Evolutionary conservation across 2,329 filamentous ascomycete species (phyloP).

Genomic region (Fusarium duplospermum): DNA sequence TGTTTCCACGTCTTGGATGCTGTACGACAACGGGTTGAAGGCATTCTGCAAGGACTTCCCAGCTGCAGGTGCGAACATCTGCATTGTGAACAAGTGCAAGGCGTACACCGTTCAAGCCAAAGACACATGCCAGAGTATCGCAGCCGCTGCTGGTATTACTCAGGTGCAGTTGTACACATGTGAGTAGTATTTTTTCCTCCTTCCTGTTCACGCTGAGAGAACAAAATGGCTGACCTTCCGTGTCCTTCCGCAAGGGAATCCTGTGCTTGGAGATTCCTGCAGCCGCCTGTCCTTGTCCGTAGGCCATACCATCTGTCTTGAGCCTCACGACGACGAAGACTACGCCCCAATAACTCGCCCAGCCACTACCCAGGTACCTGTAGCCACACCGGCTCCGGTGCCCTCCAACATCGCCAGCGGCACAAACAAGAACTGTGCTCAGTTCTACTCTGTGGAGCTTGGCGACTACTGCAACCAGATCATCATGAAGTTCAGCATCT

Average conservation of each 20-base stretch:
- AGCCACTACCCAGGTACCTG: neutral
- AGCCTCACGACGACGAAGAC: constrained; percentile 3
- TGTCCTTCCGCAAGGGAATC: neutral
- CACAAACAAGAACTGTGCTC: neutral
- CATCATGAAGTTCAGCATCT: constrained; percentile 44
- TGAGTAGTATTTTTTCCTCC: neutral
- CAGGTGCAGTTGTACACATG: neutral
- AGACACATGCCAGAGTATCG: constrained; percentile 9
- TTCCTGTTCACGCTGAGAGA: neutral
- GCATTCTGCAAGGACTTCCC: constrained; percentile 7
- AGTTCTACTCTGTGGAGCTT: constrained; percentile 42
- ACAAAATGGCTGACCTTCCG: neutral
- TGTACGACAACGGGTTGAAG: constrained; percentile 13
- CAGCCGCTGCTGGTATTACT: neutral
- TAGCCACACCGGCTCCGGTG: constrained; percentile 9
- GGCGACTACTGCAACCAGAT: constrained; percentile 52
- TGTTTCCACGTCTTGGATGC: constrained; percentile 14
- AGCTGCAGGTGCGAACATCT: neutral
- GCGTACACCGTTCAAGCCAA: constrained; percentile 2
- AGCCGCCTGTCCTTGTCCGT: constrained; percentile 4
- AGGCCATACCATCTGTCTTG: constrained; percentile 14
- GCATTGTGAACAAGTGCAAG: constrained; percentile 11
- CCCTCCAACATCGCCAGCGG: constrained; percentile 28
- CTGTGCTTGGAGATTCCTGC: neutral
- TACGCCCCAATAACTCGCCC: neutral